Evolutionary conservation across 345 rosid species (phyloP).

Genomic region (Boechera divaricarpa): DNA sequence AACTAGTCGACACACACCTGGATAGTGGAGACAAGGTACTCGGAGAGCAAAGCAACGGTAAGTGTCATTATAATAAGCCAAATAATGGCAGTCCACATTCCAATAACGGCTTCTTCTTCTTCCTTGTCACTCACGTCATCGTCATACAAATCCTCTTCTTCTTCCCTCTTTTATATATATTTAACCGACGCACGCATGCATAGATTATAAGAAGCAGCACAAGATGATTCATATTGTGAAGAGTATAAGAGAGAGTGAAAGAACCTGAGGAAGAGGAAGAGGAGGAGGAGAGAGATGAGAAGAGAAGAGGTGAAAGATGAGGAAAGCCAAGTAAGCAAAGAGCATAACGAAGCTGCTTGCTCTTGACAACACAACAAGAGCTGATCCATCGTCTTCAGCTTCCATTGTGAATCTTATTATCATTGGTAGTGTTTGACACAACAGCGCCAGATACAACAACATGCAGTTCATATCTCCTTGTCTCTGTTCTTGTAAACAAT

Average conservation of each 20-base stretch:
- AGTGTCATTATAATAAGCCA: slow-evolving; percentile 86
- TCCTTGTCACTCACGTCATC: slow-evolving; percentile 57
- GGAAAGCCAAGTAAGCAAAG: slow-evolving; percentile 72
- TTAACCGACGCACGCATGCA: not conserved
- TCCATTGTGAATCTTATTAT: slow-evolving; percentile 54
- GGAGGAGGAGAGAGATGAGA: slow-evolving; percentile 49
- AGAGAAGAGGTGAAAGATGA: slow-evolving; percentile 85
- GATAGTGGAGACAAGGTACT: slow-evolving; percentile 87
- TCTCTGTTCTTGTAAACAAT: slow-evolving; percentile 54
- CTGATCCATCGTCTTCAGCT: slow-evolving; percentile 30
- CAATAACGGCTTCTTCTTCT: slow-evolving; percentile 67
- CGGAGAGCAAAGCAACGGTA: slow-evolving; percentile 78
- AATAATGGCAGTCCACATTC: slow-evolving; percentile 76
- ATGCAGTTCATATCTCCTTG: slow-evolving; percentile 85
- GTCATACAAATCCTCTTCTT: slow-evolving; percentile 56
- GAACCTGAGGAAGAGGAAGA: slow-evolving; percentile 26
- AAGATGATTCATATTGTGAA: not conserved
- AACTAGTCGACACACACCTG: slow-evolving; percentile 53
- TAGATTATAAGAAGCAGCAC: not conserved
- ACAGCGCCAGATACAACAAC: slow-evolving; percentile 69
- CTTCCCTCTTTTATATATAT: slow-evolving; percentile 21
- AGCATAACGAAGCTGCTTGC: slow-evolving; percentile 88
- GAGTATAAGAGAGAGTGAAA: not conserved
- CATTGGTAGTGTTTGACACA: slow-evolving; percentile 82
- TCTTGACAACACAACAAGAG: slow-evolving; percentile 69